Evolutionary conservation across 768 basidiomycete species (phyloP), one percentile per base, ranked within the genome.

Genomic region (Lanmaoa rubissima): DNA sequence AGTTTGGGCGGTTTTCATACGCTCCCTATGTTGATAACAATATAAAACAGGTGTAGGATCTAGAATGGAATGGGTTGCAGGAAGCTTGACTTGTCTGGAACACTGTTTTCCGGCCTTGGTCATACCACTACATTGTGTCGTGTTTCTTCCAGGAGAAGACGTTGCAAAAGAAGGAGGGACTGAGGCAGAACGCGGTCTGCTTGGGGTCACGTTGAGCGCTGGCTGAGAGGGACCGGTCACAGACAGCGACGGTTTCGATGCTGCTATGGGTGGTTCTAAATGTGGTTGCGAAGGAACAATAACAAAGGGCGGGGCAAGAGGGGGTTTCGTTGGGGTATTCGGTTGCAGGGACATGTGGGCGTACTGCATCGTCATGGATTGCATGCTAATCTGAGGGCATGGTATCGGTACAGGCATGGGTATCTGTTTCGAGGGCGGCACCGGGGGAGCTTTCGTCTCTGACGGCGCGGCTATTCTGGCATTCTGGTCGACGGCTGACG

Each of bases 101-200:
- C 91, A 93, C 36, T 72, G 82, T 60, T 79, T 81, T 11, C 82
- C 86, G 14, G 80, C 74, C 65, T 83, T 84, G n/a, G 88, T 92
- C 38, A 78, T 72, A 5, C 82, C 87, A 56, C 76, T 76, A 64
- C 90, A 92, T 63, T 83, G 88, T n/a, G 45, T 31, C 6, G 57
- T 64, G 40, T 50, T 53, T 31, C 32, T 66, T 36, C 56, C 59
- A 16, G 61, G 35, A 53, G 65, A 60, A 40, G 67, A 63, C 21
- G 61, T 52, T 45, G 54, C 40, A 16, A 62, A 60, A 46, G 65
- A 56, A 35, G 53, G 57, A 11, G 66, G 59, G 48, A 47, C 55
- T 50, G 68, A 65, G 42, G 13, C 45, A 35, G 55, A 13, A 54
- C 69, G 68, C n/a, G 65, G 62, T 58, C 60, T 70, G 44, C 9